Evolutionary conservation across 2,329 filamentous ascomycete genomes (phyloP).

Genomic region (Pyrenochaeta sp.): DNA sequence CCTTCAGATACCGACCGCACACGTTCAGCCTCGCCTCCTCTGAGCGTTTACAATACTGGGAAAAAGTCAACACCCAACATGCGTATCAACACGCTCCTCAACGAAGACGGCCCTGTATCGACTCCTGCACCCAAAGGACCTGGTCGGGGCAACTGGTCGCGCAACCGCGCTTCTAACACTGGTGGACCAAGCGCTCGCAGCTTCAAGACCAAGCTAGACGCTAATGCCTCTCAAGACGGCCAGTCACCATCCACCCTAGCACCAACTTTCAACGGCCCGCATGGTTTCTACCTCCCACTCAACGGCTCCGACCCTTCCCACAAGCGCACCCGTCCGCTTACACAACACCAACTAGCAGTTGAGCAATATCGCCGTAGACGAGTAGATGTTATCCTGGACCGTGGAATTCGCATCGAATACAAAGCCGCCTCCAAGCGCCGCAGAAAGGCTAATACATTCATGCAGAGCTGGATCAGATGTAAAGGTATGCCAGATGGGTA

Average conservation of each 20-base stretch:
- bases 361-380: slow-evolving; percentile 80
- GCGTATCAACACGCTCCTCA: slow-evolving; percentile 59
- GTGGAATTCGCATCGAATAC: slow-evolving; percentile 74
- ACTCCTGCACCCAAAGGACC: slow-evolving; percentile 53
- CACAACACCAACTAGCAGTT: slow-evolving; percentile 82
- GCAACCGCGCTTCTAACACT: slow-evolving; percentile 38
- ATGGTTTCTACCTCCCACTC: slow-evolving; percentile 60
- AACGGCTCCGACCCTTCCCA: slow-evolving; percentile 57
- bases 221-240: slow-evolving; percentile 40
- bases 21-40: slow-evolving; percentile 54
- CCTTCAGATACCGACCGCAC: slow-evolving; percentile 58
- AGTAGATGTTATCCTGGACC: slow-evolving; percentile 82
- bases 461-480: slow-evolving; percentile 72
- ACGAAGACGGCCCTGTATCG: slow-evolving; percentile 51
- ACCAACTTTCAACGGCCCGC: slow-evolving; percentile 59
- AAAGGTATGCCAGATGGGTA: slow-evolving; percentile 57
- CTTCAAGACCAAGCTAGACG: slow-evolving; percentile 48
- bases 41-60: slow-evolving; percentile 49
- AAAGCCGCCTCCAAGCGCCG: slow-evolving; percentile 69
- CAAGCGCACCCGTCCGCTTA: slow-evolving; percentile 75
- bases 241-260: slow-evolving; percentile 43
- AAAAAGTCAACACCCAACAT: slow-evolving; percentile 53
- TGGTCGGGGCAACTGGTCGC: slow-evolving; percentile 60
- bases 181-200: slow-evolving; percentile 30
- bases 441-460: slow-evolving; percentile 70